These are phyloP conservation scores for Eimeria maxima DNA, from an alignment of 169 alveolate species.

Conservation along the genomic window DNA sequence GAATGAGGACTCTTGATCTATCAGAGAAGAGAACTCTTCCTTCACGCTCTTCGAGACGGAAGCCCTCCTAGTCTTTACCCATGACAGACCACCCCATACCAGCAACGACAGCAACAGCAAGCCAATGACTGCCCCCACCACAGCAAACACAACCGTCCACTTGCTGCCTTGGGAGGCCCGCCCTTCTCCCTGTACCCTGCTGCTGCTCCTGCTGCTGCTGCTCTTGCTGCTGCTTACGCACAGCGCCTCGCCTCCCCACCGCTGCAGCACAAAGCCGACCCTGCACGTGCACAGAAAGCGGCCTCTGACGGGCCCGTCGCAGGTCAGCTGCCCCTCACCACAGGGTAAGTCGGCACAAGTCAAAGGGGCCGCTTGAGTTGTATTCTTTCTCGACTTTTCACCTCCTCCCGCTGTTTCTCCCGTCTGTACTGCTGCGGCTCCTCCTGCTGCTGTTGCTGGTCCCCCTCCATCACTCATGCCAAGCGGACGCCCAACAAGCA, in stretches of 20 bases:
- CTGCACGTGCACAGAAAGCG: neutral
- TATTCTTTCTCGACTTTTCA: too few species aligned
- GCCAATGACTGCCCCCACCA: neutral
- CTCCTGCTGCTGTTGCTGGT: neutral
- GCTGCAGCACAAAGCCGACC: neutral
- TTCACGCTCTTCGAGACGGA: neutral
- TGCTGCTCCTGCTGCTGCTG: neutral
- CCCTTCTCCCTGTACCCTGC: slow-evolving; percentile 4
- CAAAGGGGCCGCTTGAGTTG: neutral
- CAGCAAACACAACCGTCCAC: neutral
- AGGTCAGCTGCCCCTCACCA: slow-evolving; percentile 31
- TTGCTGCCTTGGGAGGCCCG: neutral
- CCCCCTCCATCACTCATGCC: neutral
- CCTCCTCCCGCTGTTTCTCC: too few species aligned
- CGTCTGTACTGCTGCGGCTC: neutral
- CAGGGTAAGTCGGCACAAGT: neutral
- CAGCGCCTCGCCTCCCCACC: neutral
- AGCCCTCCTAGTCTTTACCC: neutral
- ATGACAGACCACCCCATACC: neutral
- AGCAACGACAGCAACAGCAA: neutral
- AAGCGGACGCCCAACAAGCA: too few species aligned
- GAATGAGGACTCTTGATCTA: neutral
- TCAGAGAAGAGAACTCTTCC: neutral
- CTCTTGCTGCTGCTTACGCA: neutral
- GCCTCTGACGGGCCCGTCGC: neutral